Percentiles rank a stretch among this genome's conserved stretches.
Evolutionary conservation across 768 basidiomycete species (phyloP).

Genomic region (Lentinula guzmanii): DNA sequence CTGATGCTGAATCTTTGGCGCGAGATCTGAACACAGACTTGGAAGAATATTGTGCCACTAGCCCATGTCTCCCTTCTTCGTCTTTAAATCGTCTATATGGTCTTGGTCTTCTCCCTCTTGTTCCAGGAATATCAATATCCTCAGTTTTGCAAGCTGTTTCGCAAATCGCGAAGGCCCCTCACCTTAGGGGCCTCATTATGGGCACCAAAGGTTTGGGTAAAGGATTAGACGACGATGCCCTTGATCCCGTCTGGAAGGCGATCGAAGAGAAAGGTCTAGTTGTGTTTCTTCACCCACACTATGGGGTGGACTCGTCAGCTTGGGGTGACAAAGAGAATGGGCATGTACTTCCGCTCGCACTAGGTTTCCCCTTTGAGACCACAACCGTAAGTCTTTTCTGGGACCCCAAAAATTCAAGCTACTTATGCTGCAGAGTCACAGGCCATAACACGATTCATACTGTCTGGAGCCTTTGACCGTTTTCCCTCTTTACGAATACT

Average conservation of each 20-base stretch:
- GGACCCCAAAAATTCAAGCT: background rate
- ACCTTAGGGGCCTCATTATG: constrained; percentile 75
- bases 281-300: constrained; percentile 86
- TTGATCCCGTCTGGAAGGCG: constrained; percentile 79
- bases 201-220: constrained; percentile 74
- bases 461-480: constrained; percentile 75
- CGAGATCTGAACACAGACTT: constrained; percentile 68
- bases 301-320: constrained; percentile 64
- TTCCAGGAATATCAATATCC: constrained; percentile 50
- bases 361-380: constrained; percentile 90
- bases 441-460: constrained; percentile 76
- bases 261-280: constrained; percentile 65
- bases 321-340: constrained; percentile 81
- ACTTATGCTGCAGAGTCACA: constrained; percentile 17
- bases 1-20: constrained; percentile 60
- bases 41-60: constrained; percentile 70
- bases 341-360: constrained; percentile 79
- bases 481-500: constrained; percentile 71
- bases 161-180: constrained; percentile 59
- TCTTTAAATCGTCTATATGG: constrained; percentile 68
- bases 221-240: constrained; percentile 72
- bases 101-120: constrained; percentile 83
- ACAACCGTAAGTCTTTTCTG: constrained; percentile 54
- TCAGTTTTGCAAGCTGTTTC: constrained; percentile 59
- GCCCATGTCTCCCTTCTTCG: constrained; percentile 35